A percentile compares a stretch with the other conserved stretches of the same genome.
These are phyloP conservation scores for Xylaria digitata DNA, from an alignment of 2,329 filamentous ascomycete genomes.

Conservation along the genomic window DNA sequence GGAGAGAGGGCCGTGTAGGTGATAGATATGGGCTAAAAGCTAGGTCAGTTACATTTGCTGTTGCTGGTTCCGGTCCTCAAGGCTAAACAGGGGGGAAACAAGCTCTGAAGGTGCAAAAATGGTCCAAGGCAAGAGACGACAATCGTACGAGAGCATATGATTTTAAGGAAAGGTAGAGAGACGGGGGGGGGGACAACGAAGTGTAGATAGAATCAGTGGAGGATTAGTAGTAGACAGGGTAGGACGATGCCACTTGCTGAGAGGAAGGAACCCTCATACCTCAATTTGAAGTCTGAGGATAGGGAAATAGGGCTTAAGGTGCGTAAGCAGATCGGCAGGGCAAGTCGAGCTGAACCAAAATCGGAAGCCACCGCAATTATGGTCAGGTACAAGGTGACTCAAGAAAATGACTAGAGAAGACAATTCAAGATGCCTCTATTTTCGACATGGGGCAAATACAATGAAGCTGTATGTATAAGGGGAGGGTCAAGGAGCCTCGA, in stretches of 20 bases:
- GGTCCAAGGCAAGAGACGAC: background rate
- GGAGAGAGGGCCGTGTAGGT: conserved; percentile 12
- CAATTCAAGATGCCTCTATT: background rate
- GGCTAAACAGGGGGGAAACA: background rate
- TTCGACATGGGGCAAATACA: conserved; percentile 15
- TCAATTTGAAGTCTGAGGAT: conserved; percentile 2
- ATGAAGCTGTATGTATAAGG: background rate
- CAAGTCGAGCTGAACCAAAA: conserved; percentile 2
- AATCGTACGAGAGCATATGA: background rate
- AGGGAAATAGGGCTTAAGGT: background rate
- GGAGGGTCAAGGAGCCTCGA: background rate
- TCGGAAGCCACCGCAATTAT: conserved; percentile 10
- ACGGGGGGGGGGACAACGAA: background rate
- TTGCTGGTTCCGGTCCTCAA: background rate
- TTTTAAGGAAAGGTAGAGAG: conserved; percentile 1
- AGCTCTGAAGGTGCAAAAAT: background rate
- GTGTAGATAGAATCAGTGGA: background rate
- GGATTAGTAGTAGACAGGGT: background rate
- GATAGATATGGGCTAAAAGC: conserved; percentile 27
- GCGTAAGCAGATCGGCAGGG: conserved; percentile 7
- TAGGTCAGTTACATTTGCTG: conserved; percentile 17
- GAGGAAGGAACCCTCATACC: conserved; percentile 6
- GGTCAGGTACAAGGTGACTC: background rate
- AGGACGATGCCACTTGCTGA: conserved; percentile 16
- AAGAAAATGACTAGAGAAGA: too few species aligned